Evolutionary conservation across 2,329 filamentous ascomycete species (phyloP), one percentile per base, ranked within the genome.

Genomic region (Pleurostoma richardsiae): DNA sequence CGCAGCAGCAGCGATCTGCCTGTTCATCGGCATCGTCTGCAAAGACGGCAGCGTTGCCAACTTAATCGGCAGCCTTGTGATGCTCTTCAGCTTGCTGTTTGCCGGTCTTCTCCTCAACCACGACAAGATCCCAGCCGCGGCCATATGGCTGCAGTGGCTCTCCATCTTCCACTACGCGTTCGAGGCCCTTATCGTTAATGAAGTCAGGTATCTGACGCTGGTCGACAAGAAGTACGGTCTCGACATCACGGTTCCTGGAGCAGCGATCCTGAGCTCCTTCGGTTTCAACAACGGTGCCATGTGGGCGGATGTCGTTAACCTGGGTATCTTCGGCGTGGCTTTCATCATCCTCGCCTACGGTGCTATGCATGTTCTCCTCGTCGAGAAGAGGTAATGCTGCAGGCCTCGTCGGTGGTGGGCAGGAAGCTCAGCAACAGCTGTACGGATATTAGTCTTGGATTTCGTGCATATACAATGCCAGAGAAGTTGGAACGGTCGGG

Each of bases 111-210:
- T 99, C 48, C 80, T 99, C 51, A 99, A 99, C 66, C 90, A 96
- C 63, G 85, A 96, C 64, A 90, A 89, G 30, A 96, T 96, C 45
- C 94, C 94, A 2, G 76, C 80, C 43, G 82, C 88, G 2, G 88
- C 92, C 3, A 68, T 90, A 52, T 99, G 94, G 94, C 70, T 99
- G 44, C 94, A 99, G 73, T 82, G 80, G 69, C 72, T 99, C 6
- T 96, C 91, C 2, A 99, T 99, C 52, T 99, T 99, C 78, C 94
- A 99, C 64, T 99, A 95, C 62, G 92, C 86, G 4, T 97, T 97
- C 58, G 94, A 99, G 73, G 88, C 89, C 2, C 79, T 99, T 10
- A 95, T 97, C 52, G 94, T 99, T 57, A 99, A 97, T 61, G 94
- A 99, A 70, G 95, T 96, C 41, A 84, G 90, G 29, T 89, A 90